phyloP scores from a whole-genome alignment of 192 early-diverging fungal genomes.

The Spinellus fusiger region DNA sequence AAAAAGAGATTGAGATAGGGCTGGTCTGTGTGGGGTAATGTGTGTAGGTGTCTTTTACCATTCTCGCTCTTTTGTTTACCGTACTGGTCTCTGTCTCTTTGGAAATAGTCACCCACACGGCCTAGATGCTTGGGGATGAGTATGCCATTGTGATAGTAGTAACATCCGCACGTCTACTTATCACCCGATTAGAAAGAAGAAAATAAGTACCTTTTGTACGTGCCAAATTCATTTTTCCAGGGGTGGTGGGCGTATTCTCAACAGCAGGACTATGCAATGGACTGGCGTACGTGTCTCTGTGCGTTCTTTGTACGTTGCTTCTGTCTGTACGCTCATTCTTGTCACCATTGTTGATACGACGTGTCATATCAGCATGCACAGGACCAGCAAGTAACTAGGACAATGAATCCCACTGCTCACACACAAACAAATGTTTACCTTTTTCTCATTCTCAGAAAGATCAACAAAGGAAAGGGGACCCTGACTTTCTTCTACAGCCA shows the following conservation, averaged over 20 bases:
- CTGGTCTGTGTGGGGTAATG: background rate
- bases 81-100: background rate
- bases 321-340: slow-evolving; percentile 11
- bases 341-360: slow-evolving; percentile 16
- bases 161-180: background rate
- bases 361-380: slow-evolving; percentile 20
- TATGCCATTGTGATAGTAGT: too few relatives aligned
- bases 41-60: too few relatives aligned
- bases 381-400: slow-evolving; percentile 24
- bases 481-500: slow-evolving; percentile 53
- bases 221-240: background rate
- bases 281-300: slow-evolving; percentile 2
- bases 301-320: background rate
- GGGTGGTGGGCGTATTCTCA: slow-evolving; percentile 13
- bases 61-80: background rate
- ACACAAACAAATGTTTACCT: slow-evolving; percentile 33
- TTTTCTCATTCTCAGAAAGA: slow-evolving; percentile 56
- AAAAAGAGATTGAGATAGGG: background rate
- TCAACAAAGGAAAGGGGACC: slow-evolving; percentile 53
- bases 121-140: too few relatives aligned
- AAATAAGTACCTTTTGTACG: slow-evolving; percentile 5
- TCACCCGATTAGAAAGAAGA: background rate
- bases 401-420: background rate
- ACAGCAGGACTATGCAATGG: slow-evolving; percentile 14
- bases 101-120: slow-evolving; percentile 9